Base-by-base conservation (phyloP, 305 asterid genomes). In the Coffea humblotiana region DNA sequence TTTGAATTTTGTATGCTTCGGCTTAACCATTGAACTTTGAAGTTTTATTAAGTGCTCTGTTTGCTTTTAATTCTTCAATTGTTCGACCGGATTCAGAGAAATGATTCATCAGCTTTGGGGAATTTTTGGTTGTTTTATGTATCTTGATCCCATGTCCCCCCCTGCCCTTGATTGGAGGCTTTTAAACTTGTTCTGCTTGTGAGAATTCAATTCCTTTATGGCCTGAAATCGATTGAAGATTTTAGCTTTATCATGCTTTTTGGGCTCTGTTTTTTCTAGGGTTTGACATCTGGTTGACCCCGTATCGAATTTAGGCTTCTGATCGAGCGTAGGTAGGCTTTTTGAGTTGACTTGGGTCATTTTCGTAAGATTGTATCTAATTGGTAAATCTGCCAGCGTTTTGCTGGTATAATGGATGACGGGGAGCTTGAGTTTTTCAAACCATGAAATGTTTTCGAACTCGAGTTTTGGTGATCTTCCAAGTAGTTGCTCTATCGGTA, bases 381-480 rank as follows among this genome's bases (percentile, higher is more conserved):
- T 12, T 4, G 13, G 72, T 63, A 19, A 23, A 10, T 65, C 52
- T 19, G 74, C 40, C 47, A 25, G 7, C 29, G 64, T 64, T 47
- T 47, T 40, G 61, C 14, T 23, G 43, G 40, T 27, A 27, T 14
- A 80, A 93, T 94, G 97, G 96, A 90, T 68, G 90, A 87, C n/a
- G 90, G 90, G 35, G 97, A 89, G 80, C 92, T 92, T 45, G 97
- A 91, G 76, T 90, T 90, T 90, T 87, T 90, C 92, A 8, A 88
- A 90, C 60, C 91, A 88, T 79, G 88, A 85, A 66, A 74, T 93
- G 85, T 72, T 90, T 29, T 86, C 97, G 3, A 90, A 93, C 81
- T 86, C 93, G 77, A 93, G 91, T 76, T 71, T 88, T 73, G 83
- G 90, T 54, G 94, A 93, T 74, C 85, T 89, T 60, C 96, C 90